These are phyloP conservation scores for Nitzschia palea DNA, from an alignment of 108 stramenopile genomes.

Conservation along the genomic window DNA sequence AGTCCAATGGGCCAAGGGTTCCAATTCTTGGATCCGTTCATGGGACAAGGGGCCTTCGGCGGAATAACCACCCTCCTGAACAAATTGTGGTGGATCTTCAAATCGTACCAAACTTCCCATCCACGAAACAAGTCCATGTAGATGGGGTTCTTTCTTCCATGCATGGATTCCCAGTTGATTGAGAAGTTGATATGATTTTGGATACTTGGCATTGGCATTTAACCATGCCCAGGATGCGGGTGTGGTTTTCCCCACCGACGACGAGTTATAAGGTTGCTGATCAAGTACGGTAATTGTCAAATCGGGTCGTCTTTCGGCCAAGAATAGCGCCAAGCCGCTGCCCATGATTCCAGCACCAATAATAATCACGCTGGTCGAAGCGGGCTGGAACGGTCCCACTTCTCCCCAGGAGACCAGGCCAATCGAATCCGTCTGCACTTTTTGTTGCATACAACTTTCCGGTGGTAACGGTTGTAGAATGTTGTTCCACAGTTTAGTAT, in stretches of 20 bases:
- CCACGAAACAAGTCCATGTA: conserved; percentile 45
- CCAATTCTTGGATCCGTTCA: conserved; percentile 10
- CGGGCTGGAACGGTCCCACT: neutral
- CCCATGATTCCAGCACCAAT: conserved; percentile 90
- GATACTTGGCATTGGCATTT: conserved; percentile 66
- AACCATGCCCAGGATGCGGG: conserved; percentile 68
- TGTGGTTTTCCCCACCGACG: neutral
- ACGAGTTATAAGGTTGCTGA: conserved; percentile 13
- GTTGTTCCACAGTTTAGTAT: conserved; percentile 25
- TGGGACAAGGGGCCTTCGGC: conserved; percentile 13
- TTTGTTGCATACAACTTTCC: neutral
- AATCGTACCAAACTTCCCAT: conserved; percentile 52
- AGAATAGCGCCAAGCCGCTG: conserved; percentile 64
- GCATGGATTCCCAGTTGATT: conserved; percentile 63
- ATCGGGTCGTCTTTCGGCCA: conserved; percentile 32
- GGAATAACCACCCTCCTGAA: conserved; percentile 34
- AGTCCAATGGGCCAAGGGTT: conserved; percentile 28
- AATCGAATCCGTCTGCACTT: neutral
- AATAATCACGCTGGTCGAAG: conserved; percentile 48
- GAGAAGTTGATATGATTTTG: conserved; percentile 38
- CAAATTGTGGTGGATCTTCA: conserved; percentile 6
- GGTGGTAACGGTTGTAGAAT: neutral
- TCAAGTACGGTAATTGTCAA: conserved; percentile 48
- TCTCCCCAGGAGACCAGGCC: neutral
- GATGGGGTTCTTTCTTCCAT: conserved; percentile 47